Conservation (phyloP, 495 filamentous ascomycete genomes). For the Tirmania nivea region DNA sequence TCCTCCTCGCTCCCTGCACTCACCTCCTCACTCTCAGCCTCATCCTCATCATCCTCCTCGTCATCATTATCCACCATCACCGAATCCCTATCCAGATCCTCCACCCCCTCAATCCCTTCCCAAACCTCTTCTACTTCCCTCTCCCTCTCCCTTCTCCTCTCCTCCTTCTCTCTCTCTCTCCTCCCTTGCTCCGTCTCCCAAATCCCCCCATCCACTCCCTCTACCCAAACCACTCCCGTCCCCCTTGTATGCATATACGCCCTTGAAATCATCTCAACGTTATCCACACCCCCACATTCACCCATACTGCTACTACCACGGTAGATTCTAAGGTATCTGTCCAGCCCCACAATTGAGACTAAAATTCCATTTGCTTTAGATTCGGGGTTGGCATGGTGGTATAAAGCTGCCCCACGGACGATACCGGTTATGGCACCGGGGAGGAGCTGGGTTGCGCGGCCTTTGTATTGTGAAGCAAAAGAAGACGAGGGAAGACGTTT, state of each 20-base stretch:
- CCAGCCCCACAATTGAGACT: slow-evolving; percentile 37
- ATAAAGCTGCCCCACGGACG: not conserved
- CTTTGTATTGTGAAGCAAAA: not conserved
- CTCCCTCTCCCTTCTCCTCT: slow-evolving; percentile 26
- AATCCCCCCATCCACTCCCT: slow-evolving; percentile 52
- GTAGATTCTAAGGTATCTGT: slow-evolving; percentile 58
- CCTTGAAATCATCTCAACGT: slow-evolving; percentile 31
- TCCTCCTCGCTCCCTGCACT: slow-evolving; percentile 29
- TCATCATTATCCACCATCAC: slow-evolving; percentile 24
- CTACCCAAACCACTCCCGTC: slow-evolving; percentile 53
- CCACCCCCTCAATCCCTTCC: slow-evolving; percentile 39
- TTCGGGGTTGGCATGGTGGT: not conserved
- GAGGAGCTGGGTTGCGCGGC: not conserved
- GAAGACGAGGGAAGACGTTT: not conserved
- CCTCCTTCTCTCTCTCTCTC: slow-evolving; percentile 13
- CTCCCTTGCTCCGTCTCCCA: slow-evolving; percentile 31
- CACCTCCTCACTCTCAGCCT: slow-evolving; percentile 31
- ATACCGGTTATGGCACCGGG: not conserved
- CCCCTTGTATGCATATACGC: slow-evolving; percentile 30
- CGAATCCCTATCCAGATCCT: slow-evolving; percentile 57
- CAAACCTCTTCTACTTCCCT: slow-evolving; percentile 32
- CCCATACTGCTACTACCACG: slow-evolving; percentile 37
- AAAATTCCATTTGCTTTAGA: slow-evolving; percentile 29
- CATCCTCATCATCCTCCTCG: slow-evolving; percentile 27
- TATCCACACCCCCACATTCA: no score